Evolutionary conservation across 208 protist genomes (phyloP), one percentile per base, ranked within the genome.

Genomic region (Jaenimonas drosophilae): DNA sequence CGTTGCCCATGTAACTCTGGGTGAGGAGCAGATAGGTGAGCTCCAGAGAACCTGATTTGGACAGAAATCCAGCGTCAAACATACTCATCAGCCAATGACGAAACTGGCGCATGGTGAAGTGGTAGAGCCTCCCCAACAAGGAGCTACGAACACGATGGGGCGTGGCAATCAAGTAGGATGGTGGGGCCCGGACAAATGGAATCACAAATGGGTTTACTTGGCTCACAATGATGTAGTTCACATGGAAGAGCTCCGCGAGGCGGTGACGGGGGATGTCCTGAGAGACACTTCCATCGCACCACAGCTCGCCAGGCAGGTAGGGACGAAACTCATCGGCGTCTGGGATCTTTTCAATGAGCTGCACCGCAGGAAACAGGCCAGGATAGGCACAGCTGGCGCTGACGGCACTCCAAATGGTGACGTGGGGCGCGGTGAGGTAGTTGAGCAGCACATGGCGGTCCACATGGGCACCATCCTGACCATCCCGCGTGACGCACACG

Each of bases 201-300:
- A 91, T 72, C 9, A 91, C 79, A 42, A 83, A 73, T 3, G 82
- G 82, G 46, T 91, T 91, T 28, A 80, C 66, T 51, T 91, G 82
- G 50, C 64, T 78, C 33, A 80, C 75, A 49, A 91, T 78, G 50
- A 84, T 62, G 52, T 76, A 86, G 55, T 82, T 79, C 7, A 88
- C 75, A 39, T 76, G 62, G 48, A 88, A 91, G 21, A 88, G 59
- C 41, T 82, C 54, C 7, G 59, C 44, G n/a, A 91, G 54, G 17
- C 72, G 53, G 7, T 67, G 49, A n/a, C 57, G 70, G 14, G 82
- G 82, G 38, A 88, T 53, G 55, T 88, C 77, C 21, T 54, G 54
- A 5, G 65, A 63, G 1, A 91, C 42, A 41, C 60, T 79, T 17
- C 77, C 75, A 46, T 91, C 77, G 55, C 56, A 85, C 65, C 61